Percentiles rank a stretch among this genome's conserved stretches.
These are phyloP conservation scores for Boletus calvinii DNA, from an alignment of 1,284 basidiomycete genomes.

Conservation along the genomic window DNA sequence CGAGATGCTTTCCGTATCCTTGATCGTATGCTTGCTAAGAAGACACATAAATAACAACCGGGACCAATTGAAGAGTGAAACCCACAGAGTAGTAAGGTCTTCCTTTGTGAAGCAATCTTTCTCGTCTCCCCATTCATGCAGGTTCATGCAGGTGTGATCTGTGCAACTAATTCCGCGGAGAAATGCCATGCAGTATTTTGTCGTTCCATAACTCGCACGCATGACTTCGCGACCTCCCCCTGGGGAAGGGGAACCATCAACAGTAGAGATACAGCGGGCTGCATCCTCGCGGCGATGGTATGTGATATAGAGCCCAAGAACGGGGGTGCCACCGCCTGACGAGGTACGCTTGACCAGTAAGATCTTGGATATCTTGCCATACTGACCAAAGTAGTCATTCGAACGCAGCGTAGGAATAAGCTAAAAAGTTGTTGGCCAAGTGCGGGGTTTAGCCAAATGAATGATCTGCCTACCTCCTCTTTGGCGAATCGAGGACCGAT, in stretches of 20 bases:
- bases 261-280: slow-evolving; percentile 86
- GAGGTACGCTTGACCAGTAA: slow-evolving; percentile 88
- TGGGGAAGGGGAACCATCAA: slow-evolving; percentile 88
- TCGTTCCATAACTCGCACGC: slow-evolving; percentile 94
- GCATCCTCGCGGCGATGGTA: slow-evolving; percentile 96
- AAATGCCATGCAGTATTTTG: slow-evolving; percentile 97
- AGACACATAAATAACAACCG: slow-evolving; percentile 18
- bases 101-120: slow-evolving; percentile 96
- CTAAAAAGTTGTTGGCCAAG: slow-evolving; percentile 42
- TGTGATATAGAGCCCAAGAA: slow-evolving; percentile 94
- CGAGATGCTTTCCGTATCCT: slow-evolving; percentile 71
- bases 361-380: slow-evolving; percentile 97
- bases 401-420: slow-evolving; percentile 93
- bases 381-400: slow-evolving; percentile 97
- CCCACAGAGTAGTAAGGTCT: slow-evolving; percentile 84
- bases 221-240: slow-evolving; percentile 79
- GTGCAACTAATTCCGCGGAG: slow-evolving; percentile 85
- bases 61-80: slow-evolving; percentile 22
- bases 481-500: slow-evolving; percentile 88
- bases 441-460: background rate
- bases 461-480: slow-evolving; percentile 76
- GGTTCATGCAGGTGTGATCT: slow-evolving; percentile 88
- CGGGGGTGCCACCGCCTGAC: slow-evolving; percentile 70
- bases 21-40: slow-evolving; percentile 81
- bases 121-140: slow-evolving; percentile 98